Evolutionary conservation across 768 basidiomycete genomes (phyloP).

Genomic region (Trametes maxima): DNA sequence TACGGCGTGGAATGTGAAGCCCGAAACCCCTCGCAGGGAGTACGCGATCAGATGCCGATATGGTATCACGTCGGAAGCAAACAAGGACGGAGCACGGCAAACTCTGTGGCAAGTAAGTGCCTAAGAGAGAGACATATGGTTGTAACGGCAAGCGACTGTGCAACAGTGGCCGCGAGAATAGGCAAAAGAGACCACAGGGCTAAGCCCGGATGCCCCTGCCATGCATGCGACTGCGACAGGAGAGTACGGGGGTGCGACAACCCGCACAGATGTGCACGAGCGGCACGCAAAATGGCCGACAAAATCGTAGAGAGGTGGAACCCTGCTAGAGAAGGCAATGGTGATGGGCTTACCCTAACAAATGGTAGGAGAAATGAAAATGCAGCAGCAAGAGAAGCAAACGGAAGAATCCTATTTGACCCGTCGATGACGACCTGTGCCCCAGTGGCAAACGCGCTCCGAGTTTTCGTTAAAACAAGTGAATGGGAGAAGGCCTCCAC

Average conservation of each 20-base stretch:
- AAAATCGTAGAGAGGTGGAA: not conserved
- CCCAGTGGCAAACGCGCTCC: not conserved
- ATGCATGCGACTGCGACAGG: not conserved
- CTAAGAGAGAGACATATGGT: not conserved
- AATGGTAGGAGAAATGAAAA: not conserved
- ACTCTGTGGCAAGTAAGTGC: not conserved
- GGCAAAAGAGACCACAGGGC: not conserved
- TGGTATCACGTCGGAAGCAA: not conserved
- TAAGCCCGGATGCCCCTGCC: not conserved
- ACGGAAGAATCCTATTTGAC: not conserved
- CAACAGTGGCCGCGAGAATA: not conserved
- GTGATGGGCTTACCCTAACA: not conserved
- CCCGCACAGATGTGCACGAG: not conserved
- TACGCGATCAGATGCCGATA: not conserved
- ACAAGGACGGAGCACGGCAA: not conserved
- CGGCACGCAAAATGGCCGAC: not conserved
- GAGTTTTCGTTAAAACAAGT: not conserved
- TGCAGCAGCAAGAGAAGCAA: not conserved
- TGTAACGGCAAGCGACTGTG: not conserved
- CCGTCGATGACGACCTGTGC: not conserved
- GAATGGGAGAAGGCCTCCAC: not conserved
- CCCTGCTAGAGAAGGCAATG: not conserved
- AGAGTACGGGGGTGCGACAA: not conserved
- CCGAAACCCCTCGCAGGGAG: not conserved
- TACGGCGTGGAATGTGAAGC: not conserved